Base-by-base conservation (phyloP, 176 grass and related monocot species). In the Oryza australiensis region DNA sequence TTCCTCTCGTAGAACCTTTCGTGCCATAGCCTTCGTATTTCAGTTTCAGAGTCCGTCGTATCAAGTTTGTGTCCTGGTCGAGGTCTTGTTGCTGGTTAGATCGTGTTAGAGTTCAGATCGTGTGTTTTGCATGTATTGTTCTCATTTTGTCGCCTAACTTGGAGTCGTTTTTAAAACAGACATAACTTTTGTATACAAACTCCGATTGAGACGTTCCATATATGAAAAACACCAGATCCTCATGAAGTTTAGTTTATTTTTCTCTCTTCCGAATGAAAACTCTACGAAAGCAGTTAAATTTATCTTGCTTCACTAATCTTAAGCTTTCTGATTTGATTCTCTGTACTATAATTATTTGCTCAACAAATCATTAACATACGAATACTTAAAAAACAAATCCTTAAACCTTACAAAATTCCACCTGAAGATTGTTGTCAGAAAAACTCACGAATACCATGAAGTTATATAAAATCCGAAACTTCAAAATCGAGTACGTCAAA, bases 221-320 rank as follows among this genome's bases (percentile, higher is more conserved):
- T n/a, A n/a, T n/a, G n/a, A n/a, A n/a, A n/a, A n/a, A 6, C 80
- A 14, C 55, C 55, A 12, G 22, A 3, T 66, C 49, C 60, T 63
- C 70, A 7, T 74, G 80, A 27, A 9, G 70, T 45, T 82, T 82
- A 20, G 80, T 83, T 74, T 82, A 64, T 53, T 11, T 53, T 53
- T n/a, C 7, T 55, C 9, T n/a, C 51, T 55, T 55, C 2, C 2
- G 51, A 55, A 55, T 22, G 51, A 55, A 55, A 55, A 1, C 51
- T 55, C 51, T 55, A 22, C 20, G 51, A 55, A 55, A 55, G 51
- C 51, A 22, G 51, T 55, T 55, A n/a, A 55, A 20, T 55, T n/a
- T 55, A 55, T 55, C 51, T 55, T 55, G 51, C 51, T n/a, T 55
- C 51, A 55, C 51, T 22, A 55, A 55, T 55, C 20, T 55, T 55